phyloP scores from a whole-genome alignment of 2,329 filamentous ascomycete species.

The Pseudogymnoascus sp. region DNA sequence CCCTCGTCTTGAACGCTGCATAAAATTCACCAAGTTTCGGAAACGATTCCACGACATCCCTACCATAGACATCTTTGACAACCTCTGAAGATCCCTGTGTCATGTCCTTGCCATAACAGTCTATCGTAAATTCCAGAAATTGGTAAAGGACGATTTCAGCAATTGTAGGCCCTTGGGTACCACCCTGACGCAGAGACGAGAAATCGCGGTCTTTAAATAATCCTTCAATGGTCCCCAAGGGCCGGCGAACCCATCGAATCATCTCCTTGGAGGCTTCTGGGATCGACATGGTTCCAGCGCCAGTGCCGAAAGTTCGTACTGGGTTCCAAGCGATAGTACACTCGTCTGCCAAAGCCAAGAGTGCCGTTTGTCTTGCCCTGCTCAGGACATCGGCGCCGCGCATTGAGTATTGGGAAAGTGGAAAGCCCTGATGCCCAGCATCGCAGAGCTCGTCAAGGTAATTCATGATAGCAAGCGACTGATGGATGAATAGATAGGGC shows the following conservation, averaged over 20 bases:
- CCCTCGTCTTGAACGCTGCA: neutral
- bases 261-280: neutral
- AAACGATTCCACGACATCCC: neutral
- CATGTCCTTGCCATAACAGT: neutral
- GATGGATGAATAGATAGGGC: neutral
- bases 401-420: neutral
- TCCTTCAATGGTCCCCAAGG: neutral
- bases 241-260: neutral
- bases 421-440: neutral
- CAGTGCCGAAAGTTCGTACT: neutral
- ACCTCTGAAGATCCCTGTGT: neutral
- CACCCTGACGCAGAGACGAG: neutral
- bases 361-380: neutral
- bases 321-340: neutral
- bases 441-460: neutral
- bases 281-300: neutral
- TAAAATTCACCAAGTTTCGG: neutral
- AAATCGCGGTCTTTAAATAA: neutral
- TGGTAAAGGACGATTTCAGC: neutral
- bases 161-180: neutral
- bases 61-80: neutral
- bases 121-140: neutral
- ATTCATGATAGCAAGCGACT: neutral
- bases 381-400: neutral
- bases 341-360: neutral